These are phyloP conservation scores for Chalaropsis ovoidea DNA, from an alignment of 2,329 filamentous ascomycete species.

Conservation along the genomic window DNA sequence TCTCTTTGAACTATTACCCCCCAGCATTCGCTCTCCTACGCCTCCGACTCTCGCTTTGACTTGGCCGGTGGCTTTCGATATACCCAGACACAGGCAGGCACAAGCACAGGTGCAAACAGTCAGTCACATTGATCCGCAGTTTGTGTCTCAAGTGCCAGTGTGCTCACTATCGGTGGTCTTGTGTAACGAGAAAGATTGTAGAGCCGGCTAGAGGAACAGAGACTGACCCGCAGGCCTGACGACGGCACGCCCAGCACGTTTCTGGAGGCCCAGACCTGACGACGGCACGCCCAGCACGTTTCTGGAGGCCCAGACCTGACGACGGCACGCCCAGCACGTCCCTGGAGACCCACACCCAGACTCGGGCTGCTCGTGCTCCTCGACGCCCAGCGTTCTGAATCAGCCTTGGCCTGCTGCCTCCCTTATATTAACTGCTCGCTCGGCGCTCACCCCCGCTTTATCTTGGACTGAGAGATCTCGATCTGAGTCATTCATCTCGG, in stretches of 20 bases:
- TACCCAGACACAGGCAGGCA: conserved; percentile 1
- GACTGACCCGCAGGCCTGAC: too few relatives aligned
- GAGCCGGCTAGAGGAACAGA: not conserved
- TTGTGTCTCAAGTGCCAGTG: not conserved
- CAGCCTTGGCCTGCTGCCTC: not conserved
- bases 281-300: not conserved
- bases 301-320: not conserved
- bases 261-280: not conserved
- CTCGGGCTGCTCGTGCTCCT: not conserved
- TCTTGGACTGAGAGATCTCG: not conserved
- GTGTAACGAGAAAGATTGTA: not conserved
- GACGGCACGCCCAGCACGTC: not conserved
- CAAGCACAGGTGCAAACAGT: not conserved
- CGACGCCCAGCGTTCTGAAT: not conserved
- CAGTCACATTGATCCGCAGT: not conserved
- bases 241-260: not conserved
- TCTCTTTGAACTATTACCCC: not conserved
- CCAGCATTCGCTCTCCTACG: not conserved
- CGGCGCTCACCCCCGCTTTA: not conserved
- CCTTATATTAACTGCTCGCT: not conserved
- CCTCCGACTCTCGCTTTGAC: not conserved
- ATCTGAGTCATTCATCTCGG: conserved; percentile 13
- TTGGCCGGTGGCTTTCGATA: not conserved
- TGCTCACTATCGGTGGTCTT: not conserved
- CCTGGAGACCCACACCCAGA: not conserved